These are phyloP conservation scores for Durusdinium trenchii DNA, from an alignment of 73 alveolate genomes.

Conservation along the genomic window DNA sequence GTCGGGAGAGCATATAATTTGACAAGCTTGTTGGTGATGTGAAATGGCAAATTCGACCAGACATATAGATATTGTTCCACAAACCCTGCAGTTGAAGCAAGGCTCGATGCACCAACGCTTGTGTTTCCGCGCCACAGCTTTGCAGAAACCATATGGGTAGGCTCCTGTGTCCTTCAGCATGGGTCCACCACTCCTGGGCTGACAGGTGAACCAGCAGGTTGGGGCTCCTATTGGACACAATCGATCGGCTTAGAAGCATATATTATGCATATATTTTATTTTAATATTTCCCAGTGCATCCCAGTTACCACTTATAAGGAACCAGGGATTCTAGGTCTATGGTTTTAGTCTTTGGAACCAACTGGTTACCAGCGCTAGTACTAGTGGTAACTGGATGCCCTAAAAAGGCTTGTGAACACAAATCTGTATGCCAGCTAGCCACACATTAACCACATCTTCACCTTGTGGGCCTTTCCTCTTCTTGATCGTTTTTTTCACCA, in stretches of 20 bases:
- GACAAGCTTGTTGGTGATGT: background rate
- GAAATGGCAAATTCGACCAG: background rate
- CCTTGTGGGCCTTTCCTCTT: background rate
- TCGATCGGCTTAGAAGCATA: no score
- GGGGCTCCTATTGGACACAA: no score
- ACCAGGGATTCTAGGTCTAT: no score
- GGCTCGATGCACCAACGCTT: background rate
- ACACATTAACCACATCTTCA: background rate
- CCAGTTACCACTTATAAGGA: no score
- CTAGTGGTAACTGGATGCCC: background rate
- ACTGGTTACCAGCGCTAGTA: no score
- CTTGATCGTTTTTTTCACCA: background rate
- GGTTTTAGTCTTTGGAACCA: no score
- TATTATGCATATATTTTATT: background rate
- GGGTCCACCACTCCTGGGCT: background rate
- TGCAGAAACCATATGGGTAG: background rate
- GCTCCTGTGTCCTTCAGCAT: background rate
- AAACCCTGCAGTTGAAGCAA: no score
- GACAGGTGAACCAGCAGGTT: no score
- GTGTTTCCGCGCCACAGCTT: background rate
- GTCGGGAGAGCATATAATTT: background rate
- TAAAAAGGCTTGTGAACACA: background rate
- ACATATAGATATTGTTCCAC: background rate
- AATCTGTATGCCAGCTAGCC: background rate
- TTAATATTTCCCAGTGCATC: no score